phyloP scores from a whole-genome alignment of 2,329 filamentous ascomycete genomes.

The Hysterium pulicare region DNA sequence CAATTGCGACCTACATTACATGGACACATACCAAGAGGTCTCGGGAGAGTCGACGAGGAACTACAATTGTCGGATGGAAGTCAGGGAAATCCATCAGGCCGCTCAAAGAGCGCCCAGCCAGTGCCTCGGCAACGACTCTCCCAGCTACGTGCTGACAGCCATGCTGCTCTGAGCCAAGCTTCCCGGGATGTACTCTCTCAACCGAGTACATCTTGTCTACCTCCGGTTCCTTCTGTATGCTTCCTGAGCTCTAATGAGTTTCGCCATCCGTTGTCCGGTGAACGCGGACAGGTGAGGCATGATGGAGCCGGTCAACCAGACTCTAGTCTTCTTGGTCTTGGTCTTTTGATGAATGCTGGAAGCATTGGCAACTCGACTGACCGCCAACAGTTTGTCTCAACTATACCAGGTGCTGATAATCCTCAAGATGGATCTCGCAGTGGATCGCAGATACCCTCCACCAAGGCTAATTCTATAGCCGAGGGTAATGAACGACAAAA shows the following conservation, averaged over 20 bases:
- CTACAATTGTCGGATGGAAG: background rate
- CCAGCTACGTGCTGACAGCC: constrained; percentile 15
- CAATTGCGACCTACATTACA: constrained; percentile 12
- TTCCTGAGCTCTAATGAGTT: constrained; percentile 31
- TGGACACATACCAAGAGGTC: constrained; percentile 13
- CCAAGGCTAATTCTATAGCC: constrained; percentile 18
- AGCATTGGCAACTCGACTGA: constrained; percentile 17
- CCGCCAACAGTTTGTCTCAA: constrained; percentile 28
- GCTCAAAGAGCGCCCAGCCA: constrained; percentile 11
- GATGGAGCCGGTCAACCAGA: constrained; percentile 17
- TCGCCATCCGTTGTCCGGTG: constrained; percentile 21
- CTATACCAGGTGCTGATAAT: constrained; percentile 23
- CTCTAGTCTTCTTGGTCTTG: constrained; percentile 25
- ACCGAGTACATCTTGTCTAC: constrained; percentile 30
- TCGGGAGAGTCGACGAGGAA: constrained; percentile 9
- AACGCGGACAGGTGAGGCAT: constrained; percentile 13
- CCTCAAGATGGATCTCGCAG: constrained; percentile 13
- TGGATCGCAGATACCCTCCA: constrained; percentile 15
- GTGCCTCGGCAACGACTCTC: constrained; percentile 13
- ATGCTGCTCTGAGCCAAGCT: constrained; percentile 17
- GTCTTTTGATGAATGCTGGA: constrained; percentile 28
- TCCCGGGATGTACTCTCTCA: constrained; percentile 25
- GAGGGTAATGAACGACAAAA: constrained; percentile 12
- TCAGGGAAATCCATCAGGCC: constrained; percentile 9
- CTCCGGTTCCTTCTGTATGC: constrained; percentile 37